Evolutionary conservation across 2,329 filamentous ascomycete genomes (phyloP).

Genomic region (Verticillium dahliae): DNA sequence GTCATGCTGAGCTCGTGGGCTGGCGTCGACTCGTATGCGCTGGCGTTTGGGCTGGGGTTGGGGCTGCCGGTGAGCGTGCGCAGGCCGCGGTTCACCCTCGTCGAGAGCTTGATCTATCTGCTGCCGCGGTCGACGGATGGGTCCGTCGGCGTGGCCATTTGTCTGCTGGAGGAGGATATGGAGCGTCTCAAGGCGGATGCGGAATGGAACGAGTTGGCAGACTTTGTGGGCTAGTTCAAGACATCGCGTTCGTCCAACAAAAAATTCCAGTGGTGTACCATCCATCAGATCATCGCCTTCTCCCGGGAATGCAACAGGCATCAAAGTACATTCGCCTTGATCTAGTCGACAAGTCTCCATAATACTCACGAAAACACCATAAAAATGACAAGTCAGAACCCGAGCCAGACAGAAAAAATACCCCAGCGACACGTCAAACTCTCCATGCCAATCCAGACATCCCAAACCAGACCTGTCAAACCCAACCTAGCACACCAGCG

Average conservation of each 20-base stretch:
- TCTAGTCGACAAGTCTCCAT: not conserved
- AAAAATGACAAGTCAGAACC: not conserved
- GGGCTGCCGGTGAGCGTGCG: constrained; percentile 39
- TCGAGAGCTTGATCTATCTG: constrained; percentile 43
- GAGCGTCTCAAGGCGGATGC: constrained; percentile 32
- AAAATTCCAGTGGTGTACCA: no score
- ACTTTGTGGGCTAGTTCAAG: constrained; percentile 22
- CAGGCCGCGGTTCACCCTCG: constrained; percentile 35
- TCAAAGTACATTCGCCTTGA: not conserved
- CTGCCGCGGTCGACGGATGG: constrained; percentile 37
- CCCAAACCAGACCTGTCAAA: no score
- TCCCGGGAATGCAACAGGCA: not conserved
- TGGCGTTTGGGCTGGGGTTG: constrained; percentile 40
- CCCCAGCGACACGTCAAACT: not conserved
- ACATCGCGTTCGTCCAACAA: no score
- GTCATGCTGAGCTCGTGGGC: constrained; percentile 50
- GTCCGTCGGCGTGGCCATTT: constrained; percentile 35
- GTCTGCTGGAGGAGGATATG: constrained; percentile 41
- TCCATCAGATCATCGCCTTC: not conserved
- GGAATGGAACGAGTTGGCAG: constrained; percentile 30
- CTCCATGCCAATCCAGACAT: no score
- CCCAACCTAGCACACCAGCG: no score
- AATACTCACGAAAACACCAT: not conserved
- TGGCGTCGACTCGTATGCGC: constrained; percentile 33
- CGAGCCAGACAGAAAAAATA: not conserved